Evolutionary conservation across 495 filamentous ascomycete species (phyloP).

Genomic region (Penicillium crystallinum): DNA sequence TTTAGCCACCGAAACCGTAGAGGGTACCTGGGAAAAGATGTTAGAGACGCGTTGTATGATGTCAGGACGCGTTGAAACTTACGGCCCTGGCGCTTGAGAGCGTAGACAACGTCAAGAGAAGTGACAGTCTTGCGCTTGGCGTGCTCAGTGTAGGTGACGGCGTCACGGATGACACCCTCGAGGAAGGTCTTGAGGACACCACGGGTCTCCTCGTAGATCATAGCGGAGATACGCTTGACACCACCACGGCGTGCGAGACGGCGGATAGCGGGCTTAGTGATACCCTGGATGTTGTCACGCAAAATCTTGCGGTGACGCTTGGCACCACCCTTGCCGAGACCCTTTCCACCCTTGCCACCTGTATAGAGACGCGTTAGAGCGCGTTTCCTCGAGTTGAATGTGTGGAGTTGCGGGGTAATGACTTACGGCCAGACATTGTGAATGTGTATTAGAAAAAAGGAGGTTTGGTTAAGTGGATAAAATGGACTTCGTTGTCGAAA

Average conservation of each 20-base stretch:
- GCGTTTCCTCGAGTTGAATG: slow-evolving; percentile 15
- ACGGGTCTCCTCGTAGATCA: slow-evolving; percentile 99
- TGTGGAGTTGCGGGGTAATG: slow-evolving; percentile 7
- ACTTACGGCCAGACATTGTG: slow-evolving; percentile 71
- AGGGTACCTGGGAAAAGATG: slow-evolving; percentile 55
- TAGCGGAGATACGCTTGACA: slow-evolving; percentile 99
- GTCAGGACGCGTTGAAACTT: slow-evolving; percentile 22
- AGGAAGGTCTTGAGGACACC: slow-evolving; percentile 99
- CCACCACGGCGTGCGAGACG: slow-evolving; percentile 99
- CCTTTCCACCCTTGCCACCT: slow-evolving; percentile 98
- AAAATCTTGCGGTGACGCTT: slow-evolving; percentile 97
- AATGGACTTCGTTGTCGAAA: slow-evolving; percentile 31
- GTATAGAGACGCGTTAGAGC: slow-evolving; percentile 39
- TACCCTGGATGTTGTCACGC: slow-evolving; percentile 97
- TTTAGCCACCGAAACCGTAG: slow-evolving; percentile 99
- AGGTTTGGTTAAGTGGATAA: slow-evolving; percentile 28
- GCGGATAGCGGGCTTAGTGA: slow-evolving; percentile 99
- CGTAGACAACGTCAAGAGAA: slow-evolving; percentile 94
- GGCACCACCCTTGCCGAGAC: slow-evolving; percentile 92
- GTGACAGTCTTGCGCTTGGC: slow-evolving; percentile 99
- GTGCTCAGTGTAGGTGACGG: slow-evolving; percentile 98
- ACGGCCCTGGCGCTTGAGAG: slow-evolving; percentile 94
- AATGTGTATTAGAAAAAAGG: slow-evolving; percentile 30
- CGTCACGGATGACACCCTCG: slow-evolving; percentile 99
- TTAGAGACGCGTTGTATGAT: slow-evolving; percentile 18